Conservation (phyloP, 1,284 basidiomycete species). For the Ustilago hordei region DNA sequence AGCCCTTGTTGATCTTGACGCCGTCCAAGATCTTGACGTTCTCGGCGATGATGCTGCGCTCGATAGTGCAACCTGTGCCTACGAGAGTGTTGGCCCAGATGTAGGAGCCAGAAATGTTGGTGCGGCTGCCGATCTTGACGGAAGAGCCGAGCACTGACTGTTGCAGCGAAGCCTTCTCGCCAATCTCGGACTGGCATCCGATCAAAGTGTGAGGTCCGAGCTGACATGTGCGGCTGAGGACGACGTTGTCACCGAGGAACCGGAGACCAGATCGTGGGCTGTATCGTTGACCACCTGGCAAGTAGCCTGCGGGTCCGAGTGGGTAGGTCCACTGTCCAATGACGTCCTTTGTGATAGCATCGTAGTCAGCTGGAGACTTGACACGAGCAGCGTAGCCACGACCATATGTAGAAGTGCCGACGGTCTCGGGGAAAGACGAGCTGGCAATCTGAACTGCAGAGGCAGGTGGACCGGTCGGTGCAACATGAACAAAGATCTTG, state of each 20-base stretch:
- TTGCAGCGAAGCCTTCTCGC: slow-evolving; percentile 76
- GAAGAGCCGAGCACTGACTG: slow-evolving; percentile 81
- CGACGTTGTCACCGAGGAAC: slow-evolving; percentile 54
- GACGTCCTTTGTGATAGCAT: slow-evolving; percentile 78
- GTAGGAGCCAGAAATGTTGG: slow-evolving; percentile 53
- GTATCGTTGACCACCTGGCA: slow-evolving; percentile 76
- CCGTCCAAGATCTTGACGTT: slow-evolving; percentile 80
- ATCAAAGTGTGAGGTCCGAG: slow-evolving; percentile 53
- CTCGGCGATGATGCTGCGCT: slow-evolving; percentile 76
- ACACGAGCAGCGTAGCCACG: slow-evolving; percentile 69
- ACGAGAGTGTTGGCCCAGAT: slow-evolving; percentile 56
- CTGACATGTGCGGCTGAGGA: slow-evolving; percentile 48
- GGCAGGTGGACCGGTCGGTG: slow-evolving; percentile 66
- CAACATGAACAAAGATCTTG: slow-evolving; percentile 89
- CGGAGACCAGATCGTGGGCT: slow-evolving; percentile 39
- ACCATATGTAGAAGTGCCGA: slow-evolving; percentile 83
- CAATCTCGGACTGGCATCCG: slow-evolving; percentile 46
- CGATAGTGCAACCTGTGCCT: slow-evolving; percentile 80
- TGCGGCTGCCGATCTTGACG: slow-evolving; percentile 76
- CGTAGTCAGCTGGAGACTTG: slow-evolving; percentile 60
- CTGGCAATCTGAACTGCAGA: slow-evolving; percentile 36
- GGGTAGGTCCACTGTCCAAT: slow-evolving; percentile 93
- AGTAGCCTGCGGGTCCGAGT: slow-evolving; percentile 90
- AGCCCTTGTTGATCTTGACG: slow-evolving; percentile 73
- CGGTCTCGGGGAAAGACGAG: slow-evolving; percentile 77